A percentile compares a stretch with the other conserved stretches of the same genome.
Conservation (phyloP, 257 asterid genomes). For the Solanum habrochaites region DNA sequence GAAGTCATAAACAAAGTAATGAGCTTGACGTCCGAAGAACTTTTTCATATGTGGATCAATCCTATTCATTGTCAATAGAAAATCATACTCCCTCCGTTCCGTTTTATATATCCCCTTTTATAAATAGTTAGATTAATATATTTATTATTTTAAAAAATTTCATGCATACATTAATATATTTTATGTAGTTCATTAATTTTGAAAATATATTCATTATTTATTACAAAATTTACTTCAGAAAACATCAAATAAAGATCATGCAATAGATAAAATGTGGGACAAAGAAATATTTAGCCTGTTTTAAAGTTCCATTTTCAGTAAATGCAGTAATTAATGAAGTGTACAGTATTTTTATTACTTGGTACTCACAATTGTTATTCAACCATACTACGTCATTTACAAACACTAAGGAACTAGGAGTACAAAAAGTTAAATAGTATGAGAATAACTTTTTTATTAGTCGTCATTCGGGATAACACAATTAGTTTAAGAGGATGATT, state of each 20-base stretch:
- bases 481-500: neutral
- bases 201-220: accelerated
- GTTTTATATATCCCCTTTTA: no score
- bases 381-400: neutral
- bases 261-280: neutral
- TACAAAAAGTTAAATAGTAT: neutral
- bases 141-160: no score
- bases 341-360: neutral
- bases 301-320: neutral
- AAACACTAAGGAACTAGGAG: neutral
- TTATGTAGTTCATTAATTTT: no score
- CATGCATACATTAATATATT: no score
- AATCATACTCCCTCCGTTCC: no score
- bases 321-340: neutral
- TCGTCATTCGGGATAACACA: neutral
- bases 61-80: neutral
- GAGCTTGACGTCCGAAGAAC: neutral
- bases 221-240: no score
- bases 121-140: no score
- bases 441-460: neutral
- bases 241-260: no score
- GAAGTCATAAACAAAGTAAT: neutral
- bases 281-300: neutral
- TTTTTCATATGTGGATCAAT: neutral
- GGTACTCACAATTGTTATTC: neutral